phyloP scores from a whole-genome alignment of 2,329 filamentous ascomycete genomes.

The Biscogniauxia sp. region DNA sequence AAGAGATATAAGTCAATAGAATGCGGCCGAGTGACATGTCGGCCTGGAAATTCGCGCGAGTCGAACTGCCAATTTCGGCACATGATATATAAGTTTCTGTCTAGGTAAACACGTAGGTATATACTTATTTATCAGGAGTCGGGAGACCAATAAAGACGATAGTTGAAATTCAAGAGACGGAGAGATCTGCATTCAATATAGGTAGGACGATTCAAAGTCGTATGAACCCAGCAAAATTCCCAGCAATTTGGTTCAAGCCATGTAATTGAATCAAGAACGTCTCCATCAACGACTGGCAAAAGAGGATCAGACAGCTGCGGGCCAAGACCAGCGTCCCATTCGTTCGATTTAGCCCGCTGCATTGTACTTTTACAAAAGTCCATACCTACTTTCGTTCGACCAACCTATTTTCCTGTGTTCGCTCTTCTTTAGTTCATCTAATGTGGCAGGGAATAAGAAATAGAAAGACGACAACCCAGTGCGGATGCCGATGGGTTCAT shows the following conservation, averaged over 20 bases:
- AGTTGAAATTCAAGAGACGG: not conserved
- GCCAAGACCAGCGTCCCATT: constrained; percentile 4
- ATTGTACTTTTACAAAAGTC: constrained; percentile 24
- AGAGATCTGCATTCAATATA: not conserved
- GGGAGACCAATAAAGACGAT: not conserved
- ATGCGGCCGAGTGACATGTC: not conserved
- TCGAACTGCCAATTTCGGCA: not conserved
- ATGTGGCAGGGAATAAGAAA: not conserved
- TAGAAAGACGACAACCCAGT: not conserved
- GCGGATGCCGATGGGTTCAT: not conserved
- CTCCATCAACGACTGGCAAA: not conserved
- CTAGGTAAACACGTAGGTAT: not conserved
- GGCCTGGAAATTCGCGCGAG: not conserved
- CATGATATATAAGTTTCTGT: not conserved
- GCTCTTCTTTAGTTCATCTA: not conserved
- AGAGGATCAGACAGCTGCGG: constrained; percentile 1
- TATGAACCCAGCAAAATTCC: not conserved
- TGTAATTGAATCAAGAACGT: not conserved
- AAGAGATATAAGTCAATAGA: not conserved
- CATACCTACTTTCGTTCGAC: constrained; percentile 1
- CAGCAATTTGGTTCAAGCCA: not conserved
- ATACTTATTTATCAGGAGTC: not conserved
- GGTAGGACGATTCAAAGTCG: not conserved
- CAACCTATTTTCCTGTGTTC: not conserved
- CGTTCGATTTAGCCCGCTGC: constrained; percentile 6